A percentile compares a stretch with the other conserved stretches of the same genome.
These are phyloP conservation scores for Lophium mytilinum DNA, from an alignment of 495 filamentous ascomycete species.

Conservation along the genomic window DNA sequence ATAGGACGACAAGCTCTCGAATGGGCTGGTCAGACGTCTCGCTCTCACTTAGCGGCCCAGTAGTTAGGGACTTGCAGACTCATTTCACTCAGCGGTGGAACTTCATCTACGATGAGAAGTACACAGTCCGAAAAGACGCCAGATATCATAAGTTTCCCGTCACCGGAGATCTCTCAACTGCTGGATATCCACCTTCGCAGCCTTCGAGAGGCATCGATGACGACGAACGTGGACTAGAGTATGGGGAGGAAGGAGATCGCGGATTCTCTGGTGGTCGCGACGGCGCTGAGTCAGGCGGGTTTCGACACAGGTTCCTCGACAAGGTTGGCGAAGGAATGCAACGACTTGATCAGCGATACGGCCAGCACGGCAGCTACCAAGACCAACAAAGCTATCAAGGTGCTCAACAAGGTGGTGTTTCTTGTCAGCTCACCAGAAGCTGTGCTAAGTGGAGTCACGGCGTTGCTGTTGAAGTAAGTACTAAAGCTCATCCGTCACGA, in stretches of 20 bases:
- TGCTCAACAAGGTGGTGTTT: slow-evolving; percentile 40
- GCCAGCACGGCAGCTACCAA: slow-evolving; percentile 13
- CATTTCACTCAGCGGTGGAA: slow-evolving; percentile 92
- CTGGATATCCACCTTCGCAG: slow-evolving; percentile 31
- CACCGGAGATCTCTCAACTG: neutral
- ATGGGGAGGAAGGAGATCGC: slow-evolving; percentile 24
- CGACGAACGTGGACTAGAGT: slow-evolving; percentile 28
- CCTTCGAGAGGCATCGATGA: slow-evolving; percentile 36
- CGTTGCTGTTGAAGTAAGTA: slow-evolving; percentile 41
- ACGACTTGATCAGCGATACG: slow-evolving; percentile 13
- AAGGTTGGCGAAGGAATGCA: slow-evolving; percentile 21
- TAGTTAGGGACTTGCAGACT: slow-evolving; percentile 63
- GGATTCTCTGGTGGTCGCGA: slow-evolving; percentile 12
- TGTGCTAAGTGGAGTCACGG: slow-evolving; percentile 67
- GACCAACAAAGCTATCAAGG: slow-evolving; percentile 15
- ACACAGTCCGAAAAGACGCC: slow-evolving; percentile 53
- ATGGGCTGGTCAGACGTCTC: slow-evolving; percentile 96
- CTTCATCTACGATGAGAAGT: slow-evolving; percentile 82
- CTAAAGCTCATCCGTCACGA: neutral
- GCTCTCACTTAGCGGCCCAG: slow-evolving; percentile 70
- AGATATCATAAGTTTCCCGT: slow-evolving; percentile 9
- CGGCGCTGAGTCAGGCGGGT: slow-evolving; percentile 5
- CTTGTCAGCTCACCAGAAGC: slow-evolving; percentile 62
- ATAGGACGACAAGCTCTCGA: slow-evolving; percentile 66
- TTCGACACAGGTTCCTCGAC: slow-evolving; percentile 22